These are phyloP conservation scores for Talaromyces liani DNA, from an alignment of 495 filamentous ascomycete genomes.

Conservation along the genomic window DNA sequence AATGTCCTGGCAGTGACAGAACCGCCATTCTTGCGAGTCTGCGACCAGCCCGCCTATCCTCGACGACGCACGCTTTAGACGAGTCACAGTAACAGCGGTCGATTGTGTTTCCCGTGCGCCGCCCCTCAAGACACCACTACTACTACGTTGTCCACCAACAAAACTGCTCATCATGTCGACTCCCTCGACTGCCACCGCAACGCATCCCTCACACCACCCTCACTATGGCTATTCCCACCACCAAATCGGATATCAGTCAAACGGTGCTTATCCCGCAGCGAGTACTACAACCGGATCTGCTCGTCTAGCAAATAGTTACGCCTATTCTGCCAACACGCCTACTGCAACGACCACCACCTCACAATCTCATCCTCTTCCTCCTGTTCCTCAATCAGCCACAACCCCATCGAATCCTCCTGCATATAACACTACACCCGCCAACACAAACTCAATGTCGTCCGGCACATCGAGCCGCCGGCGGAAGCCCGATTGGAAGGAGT, in stretches of 20 bases:
- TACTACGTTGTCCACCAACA: slow-evolving; percentile 15
- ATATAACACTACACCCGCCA: slow-evolving; percentile 12
- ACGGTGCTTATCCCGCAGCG: slow-evolving; percentile 44
- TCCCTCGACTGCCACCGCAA: slow-evolving; percentile 73
- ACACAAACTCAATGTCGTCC: slow-evolving; percentile 30
- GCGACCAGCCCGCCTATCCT: neutral
- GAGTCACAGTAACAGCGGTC: neutral
- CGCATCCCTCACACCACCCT: slow-evolving; percentile 63
- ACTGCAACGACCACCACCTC: slow-evolving; percentile 31
- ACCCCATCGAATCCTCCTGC: slow-evolving; percentile 16
- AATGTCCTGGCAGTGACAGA: neutral
- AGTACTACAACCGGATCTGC: slow-evolving; percentile 41
- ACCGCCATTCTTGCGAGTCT: neutral
- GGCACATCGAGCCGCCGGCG: slow-evolving; percentile 50
- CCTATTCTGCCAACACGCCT: slow-evolving; percentile 38
- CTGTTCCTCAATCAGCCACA: slow-evolving; percentile 5
- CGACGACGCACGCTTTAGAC: neutral
- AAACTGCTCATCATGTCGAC: slow-evolving; percentile 60
- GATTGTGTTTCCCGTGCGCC: neutral
- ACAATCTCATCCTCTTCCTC: slow-evolving; percentile 13
- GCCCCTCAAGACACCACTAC: slow-evolving; percentile 11
- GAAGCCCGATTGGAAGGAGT: slow-evolving; percentile 75
- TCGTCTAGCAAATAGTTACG: slow-evolving; percentile 42
- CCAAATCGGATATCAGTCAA: slow-evolving; percentile 46
- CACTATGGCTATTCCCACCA: slow-evolving; percentile 65